Base-by-base conservation (phyloP, 805 yeast genomes). In the Cyberlindnera maritima region DNA sequence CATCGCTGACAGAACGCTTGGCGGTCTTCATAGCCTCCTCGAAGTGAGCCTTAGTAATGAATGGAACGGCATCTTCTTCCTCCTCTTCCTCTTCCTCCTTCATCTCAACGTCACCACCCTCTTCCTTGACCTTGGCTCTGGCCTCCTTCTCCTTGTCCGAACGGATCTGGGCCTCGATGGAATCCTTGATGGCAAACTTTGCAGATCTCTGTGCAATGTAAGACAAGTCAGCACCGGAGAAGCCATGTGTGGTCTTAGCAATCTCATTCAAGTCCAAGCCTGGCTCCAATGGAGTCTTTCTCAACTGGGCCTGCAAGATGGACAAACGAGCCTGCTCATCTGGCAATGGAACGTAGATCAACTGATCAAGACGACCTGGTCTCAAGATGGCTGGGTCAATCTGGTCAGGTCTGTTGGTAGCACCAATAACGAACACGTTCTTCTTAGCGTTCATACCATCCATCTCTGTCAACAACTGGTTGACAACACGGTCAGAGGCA, bases 11-110 rank as follows among this genome's bases (percentile, higher is more conserved):
- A 47, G 97, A 91, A 62, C 98, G 87, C 71, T 90, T 86, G 44
- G 99, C 99, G 1, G 98, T 90, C 83, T 92, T 91, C 99, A 94
- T 94, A 39, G 99, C 99, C 76, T 94, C 98, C 71, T 94, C 97
- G 61, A 94, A 90, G 68, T 94, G 99, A 43, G 84, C 85, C 65
- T 85, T 87, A 26, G 96, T 88, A 62, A 94, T 92, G 68, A 70
- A 94, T 62, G 99, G 99, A 58, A 94, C 99, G 26, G 96, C 89
- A 67, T 94, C 99, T 64, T 94, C 99, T 64, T 83, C 90, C 60
- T 81, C 88, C 68, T 80, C 88, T 51, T 78, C 88, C 69, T 71
- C 66, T 33, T 65, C 71, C 36, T 63, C 56, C 53, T 67, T 75
- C 56, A 72, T 75, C 54, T 73, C 79, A 46, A 70, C 85, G 41